Base-by-base conservation (phyloP, 1,284 basidiomycete species). In the Mycena sp. region DNA sequence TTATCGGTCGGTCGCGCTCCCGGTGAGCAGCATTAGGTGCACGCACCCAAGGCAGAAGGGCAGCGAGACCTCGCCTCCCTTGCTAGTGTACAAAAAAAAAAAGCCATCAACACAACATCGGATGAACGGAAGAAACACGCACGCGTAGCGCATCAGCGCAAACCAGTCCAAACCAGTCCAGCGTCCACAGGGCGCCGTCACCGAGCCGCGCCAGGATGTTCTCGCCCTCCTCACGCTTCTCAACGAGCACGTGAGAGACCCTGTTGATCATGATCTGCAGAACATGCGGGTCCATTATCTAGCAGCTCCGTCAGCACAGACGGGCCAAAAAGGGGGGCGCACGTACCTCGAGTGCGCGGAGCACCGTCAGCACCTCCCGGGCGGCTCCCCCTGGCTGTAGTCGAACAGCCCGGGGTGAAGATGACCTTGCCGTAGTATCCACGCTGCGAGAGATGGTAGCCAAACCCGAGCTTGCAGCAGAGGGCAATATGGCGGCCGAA, bases 401-500 rank as follows among this genome's bases (percentile, higher is more conserved):
- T 96, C 92, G 72, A 94, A 95, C 25, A 90, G 62, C 96, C 95
- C 29, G 83, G 87, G 56, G 86, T 81, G 32, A 99, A 98, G 12
- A 92, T 70, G 26, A 93, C 88, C 72, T 91, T 91, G 51, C 94
- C 94, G 65, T 87, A 92, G 78, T 94, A 95, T 12, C 93, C 93
- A 68, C 98, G 93, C 63, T 91, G 87, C 23, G 88, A 87, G 19
- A 98, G 87, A 75, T 97, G 90, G 71, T 85, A 87, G 21, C 88
- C 84, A 81, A 99, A 99, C 45, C 90, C 87, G 48, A 89, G 80
- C 71, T 93, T 94, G 76, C 94, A 95, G 6, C 95, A 89, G 25
- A 94, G 81, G 11, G 95, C 90, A 65, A 96, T 95, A 70, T 93
- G 90, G 10, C 87, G 83, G 54, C 96, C 88, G 81, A 98, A 96